Base-by-base conservation (phyloP, 1,139 yeast species). In the Sugiyamaella xylanicola region DNA sequence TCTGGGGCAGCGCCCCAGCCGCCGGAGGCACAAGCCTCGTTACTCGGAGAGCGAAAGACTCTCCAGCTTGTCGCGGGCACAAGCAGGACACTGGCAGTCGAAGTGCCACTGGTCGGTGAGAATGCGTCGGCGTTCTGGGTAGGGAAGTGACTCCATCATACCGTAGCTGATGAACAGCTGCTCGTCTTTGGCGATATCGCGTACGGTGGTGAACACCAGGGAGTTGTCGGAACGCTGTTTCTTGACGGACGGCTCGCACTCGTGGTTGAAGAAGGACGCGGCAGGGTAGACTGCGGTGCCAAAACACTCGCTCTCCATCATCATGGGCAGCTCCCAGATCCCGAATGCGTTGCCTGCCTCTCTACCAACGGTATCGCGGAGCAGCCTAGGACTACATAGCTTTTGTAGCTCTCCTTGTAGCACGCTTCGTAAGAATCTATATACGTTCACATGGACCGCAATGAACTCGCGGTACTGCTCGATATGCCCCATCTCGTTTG, bases 331-430 rank as follows among this genome's bases (percentile, higher is more conserved):
- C 46, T 86, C 83, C 89, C 92, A 85, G 17, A 85, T 82, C 0
- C 91, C 91, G 70, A 86, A 86, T 0, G 91, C 86, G 65, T 86
- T 86, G n/a, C 87, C 86, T 37, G 85, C 78, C 59, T 84, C 87
- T 40, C 79, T 74, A 1, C 91, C 91, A 48, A 84, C 73, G 3
- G 82, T 76, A 7, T 73, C 69, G 49, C 89, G 73, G 20, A 85
- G 70, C 2, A 62, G 61, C 2, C 68, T 67, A 0, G 79, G 70
- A 1, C 78, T 74, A 15, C 84, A 70, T n/a, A 68, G 65, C 1
- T 68, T 66, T 48, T 73, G 76, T 32, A 82, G 66, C 11, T 51
- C 41, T 0, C 41, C 35, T 0, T 82, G 80, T n/a, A 80, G 68
- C 7, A 78, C 67, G 2, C 78, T 63, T 55, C 70, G 72, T 39